Base-by-base conservation (phyloP, 2,329 filamentous ascomycete genomes). In the Sclerotinia minor region DNA sequence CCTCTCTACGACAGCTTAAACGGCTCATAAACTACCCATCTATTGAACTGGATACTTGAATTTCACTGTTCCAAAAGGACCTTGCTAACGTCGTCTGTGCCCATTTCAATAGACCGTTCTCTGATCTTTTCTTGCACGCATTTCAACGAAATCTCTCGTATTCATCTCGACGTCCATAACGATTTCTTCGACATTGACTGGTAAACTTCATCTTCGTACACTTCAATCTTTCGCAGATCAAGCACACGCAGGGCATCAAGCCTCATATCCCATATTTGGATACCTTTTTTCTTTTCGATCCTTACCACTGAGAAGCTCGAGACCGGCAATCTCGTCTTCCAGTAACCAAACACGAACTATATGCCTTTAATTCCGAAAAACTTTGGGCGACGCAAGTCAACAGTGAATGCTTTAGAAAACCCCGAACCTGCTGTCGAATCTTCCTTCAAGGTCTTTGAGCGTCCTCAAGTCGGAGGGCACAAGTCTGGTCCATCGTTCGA, bases 281-380 rank as follows among this genome's bases (percentile, higher is more conserved):
- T 60, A 50, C 54, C 41, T 19, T 21, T 66, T 50, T 52, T 44
- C 64, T 66, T 50, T 52, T 44, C 64, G 44, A 41, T 60, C 52
- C 19, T 35, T 60, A 49, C 44, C 35, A 50, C 64, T 41, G 64
- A 66, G 64, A 66, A 66, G 64, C 29, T 60, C 64, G 64, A 58
- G 64, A 59, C 64, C 24, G 29, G 29, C 54, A 41, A 66, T 60
- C 54, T 66, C 54, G 65, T 64, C 65, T 68, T 69, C 59, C 49
- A 67, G 53, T 59, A 45, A 55, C 52, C 44, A 69, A 60, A 69
- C 69, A 67, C 52, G 69, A 70, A 71, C 76, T 75, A 76, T 63
- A 78, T 78, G 76, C 76, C 76, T 74, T 77, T 73, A 71, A 76
- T 77, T 70, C 72, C 76, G 44, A 77, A 73, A 69, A 72, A 65